Evolutionary conservation across 1,284 basidiomycete genomes (phyloP).

Genomic region (Austroboletus novae-zelandiae): DNA sequence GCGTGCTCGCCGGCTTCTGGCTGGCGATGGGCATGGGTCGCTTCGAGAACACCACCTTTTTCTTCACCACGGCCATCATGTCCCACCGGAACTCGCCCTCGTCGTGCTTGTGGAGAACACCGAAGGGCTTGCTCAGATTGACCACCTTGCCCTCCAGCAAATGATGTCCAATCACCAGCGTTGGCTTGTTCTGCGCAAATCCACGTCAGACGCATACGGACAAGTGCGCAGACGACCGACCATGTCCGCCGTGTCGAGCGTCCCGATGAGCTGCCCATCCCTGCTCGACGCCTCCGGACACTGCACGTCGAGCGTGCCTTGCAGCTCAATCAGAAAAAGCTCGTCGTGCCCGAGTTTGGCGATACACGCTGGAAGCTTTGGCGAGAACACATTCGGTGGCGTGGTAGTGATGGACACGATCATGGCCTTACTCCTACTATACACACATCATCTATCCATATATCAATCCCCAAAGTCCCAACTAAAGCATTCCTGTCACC

Average conservation of each 20-base stretch:
- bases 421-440: too few species aligned
- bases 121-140: conserved; percentile 74
- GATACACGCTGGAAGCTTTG: conserved; percentile 54
- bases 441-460: too few species aligned
- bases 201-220: conserved; percentile 1
- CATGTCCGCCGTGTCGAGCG: conserved; percentile 51
- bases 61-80: conserved; percentile 60
- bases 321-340: conserved; percentile 71
- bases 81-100: conserved; percentile 38
- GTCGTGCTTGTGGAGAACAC: conserved; percentile 50
- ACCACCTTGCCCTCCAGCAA: conserved; percentile 85
- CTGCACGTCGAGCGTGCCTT: conserved; percentile 68
- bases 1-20: conserved; percentile 21
- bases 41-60: conserved; percentile 77
- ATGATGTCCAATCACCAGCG: conserved; percentile 82
- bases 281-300: conserved; percentile 43
- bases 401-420: conserved; percentile 50
- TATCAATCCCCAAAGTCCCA: conserved; percentile 66
- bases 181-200: conserved; percentile 64
- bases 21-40: conserved; percentile 64
- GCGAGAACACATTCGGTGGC: conserved; percentile 29
- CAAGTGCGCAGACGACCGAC: conserved; percentile 27
- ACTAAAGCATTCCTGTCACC: conserved; percentile 58
- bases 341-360: conserved; percentile 68
- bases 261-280: conserved; percentile 64